Conservation (phyloP, 176 grass and related monocot species). For the Ensete glaucum region DNA sequence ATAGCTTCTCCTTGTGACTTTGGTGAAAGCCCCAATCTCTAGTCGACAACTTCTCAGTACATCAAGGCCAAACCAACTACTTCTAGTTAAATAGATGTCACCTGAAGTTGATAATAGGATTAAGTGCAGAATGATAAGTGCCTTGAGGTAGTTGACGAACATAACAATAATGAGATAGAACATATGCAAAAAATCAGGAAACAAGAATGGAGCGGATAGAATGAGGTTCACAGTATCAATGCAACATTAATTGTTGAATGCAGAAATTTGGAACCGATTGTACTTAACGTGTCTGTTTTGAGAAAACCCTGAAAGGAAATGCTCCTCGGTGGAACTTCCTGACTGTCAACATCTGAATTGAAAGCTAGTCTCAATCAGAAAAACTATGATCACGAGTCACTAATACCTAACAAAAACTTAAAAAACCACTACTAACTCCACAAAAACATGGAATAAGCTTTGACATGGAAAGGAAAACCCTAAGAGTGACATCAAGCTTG, state of each 20-base stretch:
- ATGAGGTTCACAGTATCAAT: not conserved
- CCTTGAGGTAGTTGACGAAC: too few relatives aligned
- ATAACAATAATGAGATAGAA: not conserved
- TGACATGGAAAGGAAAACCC: too few relatives aligned
- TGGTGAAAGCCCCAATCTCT: not conserved
- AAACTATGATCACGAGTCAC: too few relatives aligned
- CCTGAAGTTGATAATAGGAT: not conserved
- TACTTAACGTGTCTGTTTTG: not conserved
- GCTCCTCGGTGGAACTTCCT: too few relatives aligned
- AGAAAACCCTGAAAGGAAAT: too few relatives aligned
- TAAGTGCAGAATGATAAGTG: too few relatives aligned
- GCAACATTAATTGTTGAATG: not conserved
- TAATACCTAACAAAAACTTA: too few relatives aligned
- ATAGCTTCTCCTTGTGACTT: not conserved
- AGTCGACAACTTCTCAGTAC: not conserved
- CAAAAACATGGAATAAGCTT: too few relatives aligned
- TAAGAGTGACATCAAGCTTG: too few relatives aligned
- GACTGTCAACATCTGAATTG: too few relatives aligned
- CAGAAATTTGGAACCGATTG: slow-evolving; percentile 1
- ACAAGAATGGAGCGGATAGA: not conserved
- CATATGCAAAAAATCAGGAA: not conserved
- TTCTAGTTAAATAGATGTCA: not conserved
- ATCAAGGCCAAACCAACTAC: not conserved
- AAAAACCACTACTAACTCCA: too few relatives aligned
- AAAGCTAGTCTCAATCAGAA: too few relatives aligned